A percentile compares a stretch with the other conserved stretches of the same genome.
Evolutionary conservation across 352 stramenopile genomes (phyloP).

Genomic region (Elongisporangium prolatum): DNA sequence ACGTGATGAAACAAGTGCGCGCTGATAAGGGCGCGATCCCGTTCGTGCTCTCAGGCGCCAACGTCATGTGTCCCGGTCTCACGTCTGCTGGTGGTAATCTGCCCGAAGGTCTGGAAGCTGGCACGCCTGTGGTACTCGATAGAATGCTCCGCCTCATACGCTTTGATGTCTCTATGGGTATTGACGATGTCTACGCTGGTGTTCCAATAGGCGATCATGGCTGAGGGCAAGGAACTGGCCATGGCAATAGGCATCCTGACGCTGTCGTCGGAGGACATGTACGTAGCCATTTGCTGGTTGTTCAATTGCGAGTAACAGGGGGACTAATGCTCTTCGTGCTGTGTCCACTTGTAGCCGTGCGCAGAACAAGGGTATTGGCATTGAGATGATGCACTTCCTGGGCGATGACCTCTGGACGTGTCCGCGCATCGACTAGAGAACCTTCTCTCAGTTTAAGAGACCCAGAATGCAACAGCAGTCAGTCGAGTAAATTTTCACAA

Average conservation of each 20-base stretch:
- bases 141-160: background rate
- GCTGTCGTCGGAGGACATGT: conserved; percentile 97
- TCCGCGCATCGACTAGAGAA: conserved; percentile 62
- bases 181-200: conserved; percentile 3
- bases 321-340: conserved; percentile 5
- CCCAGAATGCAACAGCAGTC: background rate
- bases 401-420: conserved; percentile 95
- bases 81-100: conserved; percentile 94
- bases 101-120: conserved; percentile 80
- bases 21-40: conserved; percentile 98
- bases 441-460: background rate
- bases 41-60: conserved; percentile 96
- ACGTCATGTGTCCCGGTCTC: conserved; percentile 98
- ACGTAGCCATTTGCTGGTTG: conserved; percentile 16
- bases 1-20: conserved; percentile 91
- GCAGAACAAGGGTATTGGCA: conserved; percentile 96
- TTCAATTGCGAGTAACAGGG: no score
- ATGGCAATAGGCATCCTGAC: conserved; percentile 96
- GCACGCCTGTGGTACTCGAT: conserved; percentile 76
- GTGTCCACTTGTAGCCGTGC: conserved; percentile 46
- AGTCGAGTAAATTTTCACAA: background rate
- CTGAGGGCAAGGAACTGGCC: conserved; percentile 96
- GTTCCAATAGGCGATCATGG: conserved; percentile 88
- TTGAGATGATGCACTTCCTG: conserved; percentile 96
- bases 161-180: background rate